These are phyloP conservation scores for Paramecium tetraurelia DNA, from an alignment of 73 alveolate species.

Conservation along the genomic window DNA sequence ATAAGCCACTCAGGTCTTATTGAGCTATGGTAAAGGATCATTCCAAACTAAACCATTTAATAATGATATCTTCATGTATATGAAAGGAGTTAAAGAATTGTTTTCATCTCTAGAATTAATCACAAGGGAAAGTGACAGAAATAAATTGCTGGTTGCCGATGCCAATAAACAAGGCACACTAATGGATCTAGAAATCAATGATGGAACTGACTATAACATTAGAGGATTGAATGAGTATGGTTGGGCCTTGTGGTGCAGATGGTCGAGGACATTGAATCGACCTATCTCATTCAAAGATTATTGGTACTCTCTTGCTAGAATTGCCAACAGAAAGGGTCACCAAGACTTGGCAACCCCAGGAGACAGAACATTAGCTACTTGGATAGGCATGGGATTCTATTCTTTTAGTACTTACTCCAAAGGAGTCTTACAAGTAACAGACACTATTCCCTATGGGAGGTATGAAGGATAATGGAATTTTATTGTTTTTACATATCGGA, in stretches of 20 bases:
- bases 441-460: background rate
- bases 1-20: background rate
- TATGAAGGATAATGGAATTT: conserved; percentile 13
- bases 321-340: background rate
- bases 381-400: background rate
- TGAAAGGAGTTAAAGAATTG: background rate
- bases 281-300: background rate
- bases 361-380: background rate
- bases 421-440: background rate
- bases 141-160: background rate
- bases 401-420: background rate
- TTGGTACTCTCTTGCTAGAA: background rate
- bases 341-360: background rate
- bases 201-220: background rate
- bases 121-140: background rate
- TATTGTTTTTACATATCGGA: background rate
- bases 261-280: background rate
- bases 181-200: background rate
- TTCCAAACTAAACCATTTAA: background rate
- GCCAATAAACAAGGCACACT: background rate
- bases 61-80: background rate
- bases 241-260: conserved; percentile 6
- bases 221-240: conserved; percentile 48
- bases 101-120: background rate
- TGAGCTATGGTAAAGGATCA: conserved; percentile 19